These are phyloP conservation scores for Trichosporon inkin DNA, from an alignment of 1,284 basidiomycete species.

Conservation along the genomic window DNA sequence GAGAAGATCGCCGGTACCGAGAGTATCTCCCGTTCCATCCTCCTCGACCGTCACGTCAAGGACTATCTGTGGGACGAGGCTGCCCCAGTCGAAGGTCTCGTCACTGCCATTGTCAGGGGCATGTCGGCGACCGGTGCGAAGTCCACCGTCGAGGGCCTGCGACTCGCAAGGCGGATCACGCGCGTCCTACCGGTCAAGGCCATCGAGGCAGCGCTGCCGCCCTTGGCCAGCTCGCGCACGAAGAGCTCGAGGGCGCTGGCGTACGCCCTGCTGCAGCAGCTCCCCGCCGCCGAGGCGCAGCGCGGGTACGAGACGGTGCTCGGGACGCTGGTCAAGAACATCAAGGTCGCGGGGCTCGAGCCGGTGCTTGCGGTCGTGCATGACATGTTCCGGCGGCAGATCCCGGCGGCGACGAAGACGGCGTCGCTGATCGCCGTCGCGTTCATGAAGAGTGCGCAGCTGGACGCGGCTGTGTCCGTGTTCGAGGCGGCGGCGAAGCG, in stretches of 20 bases:
- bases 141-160: not conserved
- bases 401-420: constrained; percentile 20
- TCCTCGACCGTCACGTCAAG: constrained; percentile 42
- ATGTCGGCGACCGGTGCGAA: constrained; percentile 16
- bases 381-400: constrained; percentile 22
- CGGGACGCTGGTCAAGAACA: constrained; percentile 17
- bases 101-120: constrained; percentile 31
- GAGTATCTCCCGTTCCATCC: constrained; percentile 27
- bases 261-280: constrained; percentile 11
- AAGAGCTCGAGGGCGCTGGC: constrained; percentile 16
- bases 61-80: constrained; percentile 34
- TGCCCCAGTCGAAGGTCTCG: constrained; percentile 16
- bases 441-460: constrained; percentile 25
- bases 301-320: constrained; percentile 23
- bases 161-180: constrained; percentile 17
- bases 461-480: constrained; percentile 24
- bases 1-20: constrained; percentile 23
- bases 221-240: constrained; percentile 23
- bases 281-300: not conserved
- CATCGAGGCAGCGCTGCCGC: constrained; percentile 18
- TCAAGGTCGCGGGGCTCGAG: constrained; percentile 17
- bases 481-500: constrained; percentile 22
- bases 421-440: constrained; percentile 22
- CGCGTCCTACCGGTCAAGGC: constrained; percentile 14
- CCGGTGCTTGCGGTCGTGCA: constrained; percentile 27